Conservation (phyloP, 2,329 filamentous ascomycete species). For the Curvularia verruculosa region DNA sequence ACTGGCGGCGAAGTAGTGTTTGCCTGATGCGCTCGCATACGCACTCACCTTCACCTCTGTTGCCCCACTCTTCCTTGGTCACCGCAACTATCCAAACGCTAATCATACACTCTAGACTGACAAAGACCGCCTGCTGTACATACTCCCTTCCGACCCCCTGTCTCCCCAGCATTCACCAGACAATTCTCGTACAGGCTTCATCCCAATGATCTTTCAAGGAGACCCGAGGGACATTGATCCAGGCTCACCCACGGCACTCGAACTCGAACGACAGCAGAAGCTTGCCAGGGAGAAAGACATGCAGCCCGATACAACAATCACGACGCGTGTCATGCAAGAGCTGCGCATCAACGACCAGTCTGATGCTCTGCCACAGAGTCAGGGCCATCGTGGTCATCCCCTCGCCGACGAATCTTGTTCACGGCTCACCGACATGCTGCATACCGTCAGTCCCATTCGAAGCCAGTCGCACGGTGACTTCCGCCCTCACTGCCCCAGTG, state of each 20-base stretch:
- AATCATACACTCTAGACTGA: constrained; percentile 31
- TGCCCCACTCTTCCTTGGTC: constrained; percentile 1
- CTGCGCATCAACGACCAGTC: constrained; percentile 22
- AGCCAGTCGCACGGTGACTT: constrained; percentile 27
- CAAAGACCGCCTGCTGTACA: constrained; percentile 30
- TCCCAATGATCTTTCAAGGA: constrained; percentile 37
- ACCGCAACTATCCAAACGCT: constrained; percentile 6
- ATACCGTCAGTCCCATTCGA: constrained; percentile 23
- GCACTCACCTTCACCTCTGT: constrained; percentile 14
- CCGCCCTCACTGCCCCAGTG: constrained; percentile 31
- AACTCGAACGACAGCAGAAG: constrained; percentile 11
- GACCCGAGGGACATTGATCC: constrained; percentile 29
- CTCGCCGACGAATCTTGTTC: constrained; percentile 33
- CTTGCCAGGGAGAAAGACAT: constrained; percentile 1
- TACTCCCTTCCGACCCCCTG: constrained; percentile 16
- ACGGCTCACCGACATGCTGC: constrained; percentile 39
- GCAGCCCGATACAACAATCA: constrained; percentile 15
- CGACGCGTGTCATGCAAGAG: constrained; percentile 27
- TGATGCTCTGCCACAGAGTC: constrained; percentile 1
- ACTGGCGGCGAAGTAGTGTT: constrained; percentile 8
- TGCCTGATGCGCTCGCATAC: constrained; percentile 6
- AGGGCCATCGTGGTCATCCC: constrained; percentile 4
- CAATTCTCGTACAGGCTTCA: constrained; percentile 25
- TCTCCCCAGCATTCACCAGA: constrained; percentile 11
- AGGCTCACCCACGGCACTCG: constrained; percentile 16